Base-by-base conservation (phyloP, 768 basidiomycete species). In the Russula ochroleuca region DNA sequence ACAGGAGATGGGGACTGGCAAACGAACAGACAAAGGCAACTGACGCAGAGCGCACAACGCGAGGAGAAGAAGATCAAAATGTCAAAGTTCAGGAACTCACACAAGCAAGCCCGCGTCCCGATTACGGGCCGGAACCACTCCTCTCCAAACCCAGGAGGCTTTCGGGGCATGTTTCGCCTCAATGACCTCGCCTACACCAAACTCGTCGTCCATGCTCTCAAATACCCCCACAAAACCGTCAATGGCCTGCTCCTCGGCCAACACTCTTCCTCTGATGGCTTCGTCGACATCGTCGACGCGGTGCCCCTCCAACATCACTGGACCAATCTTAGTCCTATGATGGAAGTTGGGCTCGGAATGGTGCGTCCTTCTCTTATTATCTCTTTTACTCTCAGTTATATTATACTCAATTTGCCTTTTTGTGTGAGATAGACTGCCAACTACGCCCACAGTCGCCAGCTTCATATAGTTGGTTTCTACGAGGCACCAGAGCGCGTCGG, bases 291-390 rank as follows among this genome's bases (percentile, higher is more conserved):
- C 54, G 75, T 78, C 54, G 90, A 93, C 70, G 81, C 85, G 3
- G 77, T 94, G 43, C 92, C 92, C 17, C 78, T 94, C 40, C 80
- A 91, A 56, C 91, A 94, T 71, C 85, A 91, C 71, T 93, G 90
- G 90, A 90, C 89, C 8, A 86, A 81, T 68, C 78, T 94, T 58
- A 88, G 86, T 65, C 88, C 89, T 4, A 88, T 88, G 85, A 91
- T 91, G 87, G 90, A 92, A 72, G 85, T 90, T 64, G 91, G 89
- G 28, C 79, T 92, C 47, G 88, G 90, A 69, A 75, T 90, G 70
- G 90, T 89, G 67, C 68, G 85, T 75, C 10, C 17, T 14, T 47
- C 21, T n/a, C 31, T 14, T 14, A 2, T 2, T 25, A 11, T 7
- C 3, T 49, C 3, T 17, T 38, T 48, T 45, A 13, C 1, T 40